These are phyloP conservation scores for Metschnikowia proteae DNA, from an alignment of 805 yeast species.

Conservation along the genomic window DNA sequence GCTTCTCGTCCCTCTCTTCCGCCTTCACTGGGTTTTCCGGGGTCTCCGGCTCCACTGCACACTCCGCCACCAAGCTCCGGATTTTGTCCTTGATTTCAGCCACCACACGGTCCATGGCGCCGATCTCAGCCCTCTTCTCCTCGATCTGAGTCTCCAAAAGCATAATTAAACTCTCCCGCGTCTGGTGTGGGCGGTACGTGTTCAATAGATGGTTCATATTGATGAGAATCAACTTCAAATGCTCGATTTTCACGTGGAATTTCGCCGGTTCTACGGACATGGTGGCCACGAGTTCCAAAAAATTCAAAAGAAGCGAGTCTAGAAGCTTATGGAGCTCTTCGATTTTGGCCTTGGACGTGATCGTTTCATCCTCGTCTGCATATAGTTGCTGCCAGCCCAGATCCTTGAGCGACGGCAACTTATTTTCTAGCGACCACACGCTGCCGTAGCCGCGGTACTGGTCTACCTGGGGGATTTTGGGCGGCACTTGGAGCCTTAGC, in stretches of 20 bases:
- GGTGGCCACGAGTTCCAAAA: slow-evolving; percentile 76
- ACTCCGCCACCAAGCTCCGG: slow-evolving; percentile 15
- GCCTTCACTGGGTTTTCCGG: neutral
- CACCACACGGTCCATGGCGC: slow-evolving; percentile 39
- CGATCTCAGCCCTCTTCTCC: slow-evolving; percentile 53
- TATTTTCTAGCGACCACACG: slow-evolving; percentile 79
- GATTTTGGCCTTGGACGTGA: slow-evolving; percentile 47
- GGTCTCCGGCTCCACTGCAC: neutral
- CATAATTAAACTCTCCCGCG: slow-evolving; percentile 82
- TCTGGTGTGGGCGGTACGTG: slow-evolving; percentile 92
- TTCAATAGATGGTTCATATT: slow-evolving; percentile 90
- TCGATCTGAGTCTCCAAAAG: slow-evolving; percentile 68
- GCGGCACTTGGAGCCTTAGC: slow-evolving; percentile 60
- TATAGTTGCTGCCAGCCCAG: slow-evolving; percentile 79
- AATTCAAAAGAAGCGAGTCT: slow-evolving; percentile 74
- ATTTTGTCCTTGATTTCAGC: slow-evolving; percentile 38
- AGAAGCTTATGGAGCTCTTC: slow-evolving; percentile 75
- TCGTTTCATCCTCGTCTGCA: slow-evolving; percentile 33
- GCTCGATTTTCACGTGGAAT: slow-evolving; percentile 60
- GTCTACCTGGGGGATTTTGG: slow-evolving; percentile 55
- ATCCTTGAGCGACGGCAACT: slow-evolving; percentile 68
- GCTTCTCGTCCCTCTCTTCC: slow-evolving; percentile 1
- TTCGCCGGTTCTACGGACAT: slow-evolving; percentile 69
- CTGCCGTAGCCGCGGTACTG: slow-evolving; percentile 87
- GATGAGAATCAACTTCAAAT: slow-evolving; percentile 73